These are phyloP conservation scores for Chlamydomonas sphaeroides DNA, from an alignment of 139 green algal species.

Conservation along the genomic window DNA sequence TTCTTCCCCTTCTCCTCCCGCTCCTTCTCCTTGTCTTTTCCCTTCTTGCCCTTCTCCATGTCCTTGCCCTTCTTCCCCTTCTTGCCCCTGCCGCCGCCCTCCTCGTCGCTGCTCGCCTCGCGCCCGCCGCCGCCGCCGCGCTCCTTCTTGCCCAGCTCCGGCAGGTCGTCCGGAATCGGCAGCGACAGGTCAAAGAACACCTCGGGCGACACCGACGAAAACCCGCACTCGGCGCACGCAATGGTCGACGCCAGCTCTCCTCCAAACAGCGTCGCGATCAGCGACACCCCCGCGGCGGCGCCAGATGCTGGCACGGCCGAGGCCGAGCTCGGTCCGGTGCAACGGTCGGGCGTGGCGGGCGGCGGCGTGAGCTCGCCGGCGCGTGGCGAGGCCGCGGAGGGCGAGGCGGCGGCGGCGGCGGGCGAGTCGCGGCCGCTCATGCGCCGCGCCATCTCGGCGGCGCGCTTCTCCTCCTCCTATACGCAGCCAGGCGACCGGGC, in stretches of 20 bases:
- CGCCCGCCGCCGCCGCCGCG: not conserved
- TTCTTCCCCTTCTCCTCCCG: slow-evolving; percentile 38
- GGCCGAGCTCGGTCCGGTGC: no score
- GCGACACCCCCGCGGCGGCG: no score
- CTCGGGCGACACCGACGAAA: slow-evolving; percentile 51
- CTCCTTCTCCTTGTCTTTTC: slow-evolving; percentile 19
- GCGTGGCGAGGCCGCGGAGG: not conserved
- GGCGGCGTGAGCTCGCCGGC: no score
- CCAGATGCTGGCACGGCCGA: no score
- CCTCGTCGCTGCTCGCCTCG: slow-evolving; percentile 17
- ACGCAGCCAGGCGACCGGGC: no score
- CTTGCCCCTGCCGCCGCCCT: not conserved
- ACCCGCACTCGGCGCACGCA: slow-evolving; percentile 52
- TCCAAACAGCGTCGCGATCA: slow-evolving; percentile 54
- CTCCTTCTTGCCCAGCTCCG: not conserved
- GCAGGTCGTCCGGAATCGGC: slow-evolving; percentile 61
- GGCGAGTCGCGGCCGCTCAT: not conserved
- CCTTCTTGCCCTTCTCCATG: slow-evolving; percentile 6
- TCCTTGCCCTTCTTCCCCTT: not conserved
- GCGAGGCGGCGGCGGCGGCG: not conserved
- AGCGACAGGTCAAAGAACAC: slow-evolving; percentile 69
- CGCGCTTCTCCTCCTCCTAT: slow-evolving; percentile 53
- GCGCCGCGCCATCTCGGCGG: slow-evolving; percentile 5
- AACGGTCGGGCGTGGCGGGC: not conserved
- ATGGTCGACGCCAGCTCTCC: slow-evolving; percentile 62